These are phyloP conservation scores for Setaria viridis DNA, from an alignment of 202 grass and related monocot genomes.

Conservation along the genomic window DNA sequence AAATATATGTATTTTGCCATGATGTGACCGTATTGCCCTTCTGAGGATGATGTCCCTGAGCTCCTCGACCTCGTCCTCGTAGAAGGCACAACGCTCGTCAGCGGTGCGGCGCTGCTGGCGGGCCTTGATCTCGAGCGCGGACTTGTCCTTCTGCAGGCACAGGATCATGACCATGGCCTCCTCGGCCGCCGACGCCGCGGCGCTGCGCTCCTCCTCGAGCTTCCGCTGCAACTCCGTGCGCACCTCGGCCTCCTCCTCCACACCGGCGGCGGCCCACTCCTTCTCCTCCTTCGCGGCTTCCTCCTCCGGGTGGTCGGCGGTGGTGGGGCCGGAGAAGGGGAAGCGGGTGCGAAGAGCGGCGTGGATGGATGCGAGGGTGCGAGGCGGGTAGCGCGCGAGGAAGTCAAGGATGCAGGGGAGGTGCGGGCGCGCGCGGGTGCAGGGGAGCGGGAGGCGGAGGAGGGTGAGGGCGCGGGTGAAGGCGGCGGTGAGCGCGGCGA, in stretches of 20 bases:
- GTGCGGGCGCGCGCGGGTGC: conserved; percentile 64
- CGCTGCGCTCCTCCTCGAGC: conserved; percentile 87
- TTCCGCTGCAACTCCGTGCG: conserved; percentile 58
- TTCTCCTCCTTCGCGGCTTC: conserved; percentile 39
- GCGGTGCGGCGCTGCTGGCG: conserved; percentile 70
- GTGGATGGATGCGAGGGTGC: conserved; percentile 37
- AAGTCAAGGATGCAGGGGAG: conserved; percentile 52
- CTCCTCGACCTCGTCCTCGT: conserved; percentile 82
- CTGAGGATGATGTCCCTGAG: conserved; percentile 79
- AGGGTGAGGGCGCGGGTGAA: conserved; percentile 47
- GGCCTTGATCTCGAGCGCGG: conserved; percentile 68
- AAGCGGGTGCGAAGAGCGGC: conserved; percentile 52
- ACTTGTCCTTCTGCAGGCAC: conserved; percentile 92
- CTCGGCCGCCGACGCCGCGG: conserved; percentile 72
- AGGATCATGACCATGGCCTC: conserved; percentile 99
- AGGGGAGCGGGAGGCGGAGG: conserved; percentile 51
- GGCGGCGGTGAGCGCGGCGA: conserved; percentile 55
- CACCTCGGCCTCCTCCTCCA: conserved; percentile 18
- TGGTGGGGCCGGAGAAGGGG: conserved; percentile 35
- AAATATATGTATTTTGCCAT: no score
- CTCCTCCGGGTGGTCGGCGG: neutral
- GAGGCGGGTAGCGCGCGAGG: conserved; percentile 50
- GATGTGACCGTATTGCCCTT: no score
- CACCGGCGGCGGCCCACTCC: neutral
- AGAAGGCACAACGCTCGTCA: conserved; percentile 74